phyloP scores from a whole-genome alignment of 768 basidiomycete genomes.

The Suillus weaverae region DNA sequence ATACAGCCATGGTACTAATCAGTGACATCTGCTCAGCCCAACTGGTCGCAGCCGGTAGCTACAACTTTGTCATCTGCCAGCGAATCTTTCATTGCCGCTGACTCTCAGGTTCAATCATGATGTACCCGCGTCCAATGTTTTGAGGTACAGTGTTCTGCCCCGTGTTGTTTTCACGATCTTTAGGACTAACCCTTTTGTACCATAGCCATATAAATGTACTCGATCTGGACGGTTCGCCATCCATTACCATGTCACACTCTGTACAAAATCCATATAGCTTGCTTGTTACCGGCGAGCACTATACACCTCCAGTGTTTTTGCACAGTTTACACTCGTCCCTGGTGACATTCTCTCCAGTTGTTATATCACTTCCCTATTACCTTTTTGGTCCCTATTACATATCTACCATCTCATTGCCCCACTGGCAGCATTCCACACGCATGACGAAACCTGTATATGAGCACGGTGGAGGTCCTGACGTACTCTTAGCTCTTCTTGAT shows the following conservation, averaged over 20 bases:
- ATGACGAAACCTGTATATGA: background rate
- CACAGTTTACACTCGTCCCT: background rate
- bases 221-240: background rate
- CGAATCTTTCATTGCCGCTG: background rate
- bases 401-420: background rate
- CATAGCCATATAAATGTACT: background rate
- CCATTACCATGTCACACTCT: background rate
- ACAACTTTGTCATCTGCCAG: background rate
- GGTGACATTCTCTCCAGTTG: no score
- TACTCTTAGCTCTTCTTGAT: no score
- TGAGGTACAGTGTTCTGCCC: background rate
- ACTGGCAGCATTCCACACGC: background rate
- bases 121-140: background rate
- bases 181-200: background rate
- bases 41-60: no score
- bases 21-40: no score
- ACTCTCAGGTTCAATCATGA: no score
- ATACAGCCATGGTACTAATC: background rate
- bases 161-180: background rate
- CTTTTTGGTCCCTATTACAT: no score
- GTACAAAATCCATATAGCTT: background rate
- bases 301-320: background rate
- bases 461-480: no score
- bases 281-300: background rate
- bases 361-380: background rate